Percentiles rank a stretch among this genome's conserved stretches.
These are phyloP conservation scores for Ogataea nitratoaversa DNA, from an alignment of 805 yeast genomes.

Conservation along the genomic window DNA sequence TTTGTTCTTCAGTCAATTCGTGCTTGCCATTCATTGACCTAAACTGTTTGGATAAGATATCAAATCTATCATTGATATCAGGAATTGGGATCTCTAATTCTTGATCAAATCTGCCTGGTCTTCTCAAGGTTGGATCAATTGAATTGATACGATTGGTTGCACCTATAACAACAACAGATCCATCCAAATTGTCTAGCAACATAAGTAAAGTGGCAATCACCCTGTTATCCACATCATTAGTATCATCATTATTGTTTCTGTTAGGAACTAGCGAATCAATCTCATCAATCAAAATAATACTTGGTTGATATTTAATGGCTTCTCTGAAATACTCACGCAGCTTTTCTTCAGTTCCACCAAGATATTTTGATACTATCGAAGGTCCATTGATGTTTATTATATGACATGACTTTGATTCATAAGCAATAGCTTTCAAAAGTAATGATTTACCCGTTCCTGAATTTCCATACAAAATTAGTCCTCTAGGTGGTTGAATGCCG, in stretches of 20 bases:
- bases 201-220: conserved; percentile 87
- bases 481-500: conserved; percentile 90
- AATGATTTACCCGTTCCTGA: conserved; percentile 97
- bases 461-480: conserved; percentile 91
- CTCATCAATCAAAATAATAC: conserved; percentile 87
- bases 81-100: conserved; percentile 93
- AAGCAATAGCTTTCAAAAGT: conserved; percentile 78
- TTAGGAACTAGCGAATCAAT: conserved; percentile 89
- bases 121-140: conserved; percentile 80
- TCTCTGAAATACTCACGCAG: conserved; percentile 80
- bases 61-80: conserved; percentile 71
- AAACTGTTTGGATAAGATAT: conserved; percentile 65
- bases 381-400: conserved; percentile 86
- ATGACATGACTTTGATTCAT: conserved; percentile 70
- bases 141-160: conserved; percentile 94
- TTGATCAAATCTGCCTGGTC: conserved; percentile 94
- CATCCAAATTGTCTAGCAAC: conserved; percentile 74
- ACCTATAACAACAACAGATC: conserved; percentile 66
- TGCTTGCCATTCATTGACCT: conserved; percentile 46
- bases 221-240: conserved; percentile 86
- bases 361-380: conserved; percentile 83
- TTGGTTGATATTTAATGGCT: conserved; percentile 81
- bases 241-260: conserved; percentile 67
- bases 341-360: conserved; percentile 91
- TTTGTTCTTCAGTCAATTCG: conserved; percentile 47